These are phyloP conservation scores for Leccinum rimulosum DNA, from an alignment of 768 basidiomycete genomes.

Conservation along the genomic window DNA sequence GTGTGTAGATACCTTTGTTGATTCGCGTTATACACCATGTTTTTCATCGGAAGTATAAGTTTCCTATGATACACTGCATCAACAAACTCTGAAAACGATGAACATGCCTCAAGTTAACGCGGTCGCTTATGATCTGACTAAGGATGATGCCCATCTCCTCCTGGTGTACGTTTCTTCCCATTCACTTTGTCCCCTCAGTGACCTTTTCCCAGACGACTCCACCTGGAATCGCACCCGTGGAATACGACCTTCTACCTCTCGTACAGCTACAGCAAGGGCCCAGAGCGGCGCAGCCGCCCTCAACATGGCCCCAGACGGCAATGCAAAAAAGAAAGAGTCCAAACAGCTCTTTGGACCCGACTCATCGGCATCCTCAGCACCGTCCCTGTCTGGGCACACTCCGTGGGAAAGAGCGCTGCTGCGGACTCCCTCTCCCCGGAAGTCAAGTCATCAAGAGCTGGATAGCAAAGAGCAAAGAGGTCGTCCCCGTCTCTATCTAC, in stretches of 20 bases:
- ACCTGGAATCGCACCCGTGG: slow-evolving; percentile 58
- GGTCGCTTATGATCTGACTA: too few species aligned
- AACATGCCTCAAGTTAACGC: too few species aligned
- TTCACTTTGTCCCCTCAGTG: background rate
- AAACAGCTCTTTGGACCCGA: slow-evolving; percentile 86
- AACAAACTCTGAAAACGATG: too few species aligned
- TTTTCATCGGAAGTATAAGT: too few species aligned
- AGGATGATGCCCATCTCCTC: slow-evolving; percentile 31
- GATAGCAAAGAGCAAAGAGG: slow-evolving; percentile 88
- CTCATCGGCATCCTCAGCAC: slow-evolving; percentile 68
- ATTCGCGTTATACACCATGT: too few species aligned
- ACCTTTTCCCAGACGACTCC: slow-evolving; percentile 32
- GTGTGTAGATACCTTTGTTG: too few species aligned
- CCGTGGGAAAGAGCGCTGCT: slow-evolving; percentile 57
- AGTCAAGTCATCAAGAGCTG: slow-evolving; percentile 62
- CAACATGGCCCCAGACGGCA: slow-evolving; percentile 26
- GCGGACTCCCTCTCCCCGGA: slow-evolving; percentile 79
- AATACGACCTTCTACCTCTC: slow-evolving; percentile 49
- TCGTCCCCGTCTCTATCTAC: slow-evolving; percentile 23
- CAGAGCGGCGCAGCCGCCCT: slow-evolving; percentile 33
- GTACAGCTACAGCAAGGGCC: slow-evolving; percentile 50
- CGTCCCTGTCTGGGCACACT: slow-evolving; percentile 69
- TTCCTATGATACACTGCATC: too few species aligned
- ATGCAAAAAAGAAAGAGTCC: slow-evolving; percentile 44
- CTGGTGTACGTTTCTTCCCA: slow-evolving; percentile 36